Evolutionary conservation across 2,329 filamentous ascomycete genomes (phyloP).

Genomic region (Neofusicoccum sp.): DNA sequence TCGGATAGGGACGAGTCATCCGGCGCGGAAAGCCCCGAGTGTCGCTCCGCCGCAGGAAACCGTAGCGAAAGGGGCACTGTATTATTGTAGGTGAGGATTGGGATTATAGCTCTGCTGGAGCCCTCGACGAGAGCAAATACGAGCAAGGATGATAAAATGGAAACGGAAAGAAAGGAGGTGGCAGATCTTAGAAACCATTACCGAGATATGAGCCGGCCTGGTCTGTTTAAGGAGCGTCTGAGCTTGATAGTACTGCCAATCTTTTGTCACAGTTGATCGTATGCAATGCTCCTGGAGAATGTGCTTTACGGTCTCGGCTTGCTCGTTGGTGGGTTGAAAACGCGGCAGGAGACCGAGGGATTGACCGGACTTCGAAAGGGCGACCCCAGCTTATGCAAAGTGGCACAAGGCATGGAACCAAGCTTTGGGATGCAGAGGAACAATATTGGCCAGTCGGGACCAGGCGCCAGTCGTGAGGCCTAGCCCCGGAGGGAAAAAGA

Average conservation of each 20-base stretch:
- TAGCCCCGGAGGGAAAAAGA: background rate
- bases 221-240: background rate
- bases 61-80: background rate
- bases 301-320: background rate
- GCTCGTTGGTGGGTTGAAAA: background rate
- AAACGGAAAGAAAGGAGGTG: constrained; percentile 9
- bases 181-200: constrained; percentile 7
- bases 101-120: background rate
- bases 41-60: background rate
- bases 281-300: background rate
- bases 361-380: background rate
- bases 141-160: background rate
- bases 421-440: background rate
- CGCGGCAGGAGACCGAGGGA: background rate
- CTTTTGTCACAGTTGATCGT: background rate
- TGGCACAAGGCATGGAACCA: background rate
- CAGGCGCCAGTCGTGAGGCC: background rate
- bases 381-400: background rate
- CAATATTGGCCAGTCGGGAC: background rate
- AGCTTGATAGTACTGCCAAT: background rate
- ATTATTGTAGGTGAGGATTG: background rate
- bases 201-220: constrained; percentile 9
- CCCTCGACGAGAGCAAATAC: background rate
- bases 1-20: constrained; percentile 15
- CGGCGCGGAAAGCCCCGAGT: background rate